Evolutionary conservation across 139 green algal species (phyloP), one percentile per base, ranked within the genome.

Genomic region (Auxenochlorella pyrenoidosa): DNA sequence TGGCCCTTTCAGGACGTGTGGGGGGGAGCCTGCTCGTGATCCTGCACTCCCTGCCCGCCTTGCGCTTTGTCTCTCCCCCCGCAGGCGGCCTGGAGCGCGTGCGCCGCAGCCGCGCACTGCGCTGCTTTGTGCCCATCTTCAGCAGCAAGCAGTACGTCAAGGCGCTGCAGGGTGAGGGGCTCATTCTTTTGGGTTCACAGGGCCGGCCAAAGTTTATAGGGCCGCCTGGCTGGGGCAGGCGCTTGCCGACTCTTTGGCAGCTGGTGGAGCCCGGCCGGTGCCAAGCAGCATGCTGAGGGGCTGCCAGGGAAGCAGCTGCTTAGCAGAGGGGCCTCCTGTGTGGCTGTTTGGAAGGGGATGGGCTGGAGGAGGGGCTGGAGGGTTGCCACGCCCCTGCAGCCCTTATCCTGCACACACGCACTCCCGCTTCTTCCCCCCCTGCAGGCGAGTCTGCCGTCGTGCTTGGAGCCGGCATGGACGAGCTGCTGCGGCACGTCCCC

Each of bases 401-500:
- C n/a, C n/a, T n/a, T n/a, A n/a, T n/a, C n/a, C n/a, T n/a, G n/a
- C n/a, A n/a, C n/a, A n/a, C n/a, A n/a, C n/a, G n/a, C n/a, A n/a
- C n/a, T n/a, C n/a, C 47, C 47, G 6, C 47, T 10, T 54, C 47
- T 54, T 54, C 47, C 84, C 43, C 83, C 89, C 2, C 72, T 97
- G 26, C 91, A 93, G 79, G 96, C 2, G 97, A 99, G 70, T 96
- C 93, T 2, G 90, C 96, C 3, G 90, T 86, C 24, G 89, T 97
- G 6, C 85, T 99, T 21, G 97, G 97, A 0, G 86, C 92, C 0
- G 92, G 93, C 8, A 79, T 99, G 71, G 97, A 99, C 87, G 97
- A 99, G 92, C 90, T 99, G 58, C 91, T 99, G 88, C 91, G 97
- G 40, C 97, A 98, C 87, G 94, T 96, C 43, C 92, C 94, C 6